Evolutionary conservation across 805 yeast genomes (phyloP), one percentile per base, ranked within the genome.

Genomic region (Torulaspora franciscae): DNA sequence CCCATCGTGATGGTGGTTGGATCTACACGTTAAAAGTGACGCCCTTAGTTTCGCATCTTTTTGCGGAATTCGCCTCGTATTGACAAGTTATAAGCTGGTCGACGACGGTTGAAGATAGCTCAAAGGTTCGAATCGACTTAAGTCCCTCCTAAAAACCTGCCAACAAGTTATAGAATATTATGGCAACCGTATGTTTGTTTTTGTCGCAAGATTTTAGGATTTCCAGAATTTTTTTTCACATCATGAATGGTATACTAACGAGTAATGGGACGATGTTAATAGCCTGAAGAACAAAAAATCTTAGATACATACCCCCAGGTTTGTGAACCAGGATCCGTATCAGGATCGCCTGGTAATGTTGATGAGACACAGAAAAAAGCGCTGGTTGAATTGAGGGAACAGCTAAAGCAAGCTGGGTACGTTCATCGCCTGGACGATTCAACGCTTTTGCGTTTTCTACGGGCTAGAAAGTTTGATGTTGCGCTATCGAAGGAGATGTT

Each of bases 401-500:
- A 74, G 38, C 73, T 90, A 51, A 67, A 66, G 46, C 82, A 74
- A 9, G 75, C 70, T 42, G 96, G 95, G 4, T 88, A 73, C 69
- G 74, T 72, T n/a, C 75, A 79, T 42, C 81, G 98, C 58, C 67
- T 86, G 43, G 99, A 93, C 66, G 96, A 87, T 58, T 87, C 96
- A 11, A 76, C 93, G 3, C 69, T 85, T 60, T 66, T 82, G 50
- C 81, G 99, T 57, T 93, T 93, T 68, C 73, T 93, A 52, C 80
- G 98, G 62, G 99, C 99, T 7, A 81, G 99, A 69, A 90, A 89
- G 74, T 93, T 93, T 62, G 96, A 89, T 58, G 72, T 90, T 26
- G 75, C 71, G 48, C 78, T 81, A 59, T 85, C 99, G 24, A 75
- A 76, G 59, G 79, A 75, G 49, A 93, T 93, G 99, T 89, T 75